Base-by-base conservation (phyloP, 768 basidiomycete species). In the Kwoniella sp. region DNA sequence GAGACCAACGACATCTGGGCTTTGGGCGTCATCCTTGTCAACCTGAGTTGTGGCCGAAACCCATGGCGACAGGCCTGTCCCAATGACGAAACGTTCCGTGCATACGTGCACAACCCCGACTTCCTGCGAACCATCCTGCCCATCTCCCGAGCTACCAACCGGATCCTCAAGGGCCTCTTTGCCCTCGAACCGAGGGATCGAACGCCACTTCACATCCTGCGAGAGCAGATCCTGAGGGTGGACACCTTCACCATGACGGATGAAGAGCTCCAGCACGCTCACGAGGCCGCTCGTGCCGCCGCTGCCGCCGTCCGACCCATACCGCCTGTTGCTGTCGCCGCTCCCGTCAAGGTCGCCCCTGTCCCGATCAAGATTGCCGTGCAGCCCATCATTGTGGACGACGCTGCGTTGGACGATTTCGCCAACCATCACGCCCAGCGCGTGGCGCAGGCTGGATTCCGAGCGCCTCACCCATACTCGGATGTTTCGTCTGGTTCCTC, bases 1-100 rank as follows among this genome's bases (percentile, higher is more conserved):
- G 80, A 83, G 60, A 82, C 82, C 70, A 96, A 95, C 74, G 93
- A 99, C 73, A 81, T 96, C 59, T 99, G 93, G 93, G 90, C 62
- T 23, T 46, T 67, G 38, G 93, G 91, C 28, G 89, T 96, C 73
- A 60, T 78, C 77, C 55, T 79, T 74, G 79, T 85, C 60, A 91
- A 89, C 73, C 81, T 93, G 76, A 82, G 86, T 40, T 84, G 84
- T 48, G 84, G 84, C 15, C 80, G 85, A 22, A 84, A 83, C 60
- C 86, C 87, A 10, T 91, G 89, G 89, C 78, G 80, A 46, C 79
- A 81, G 60, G 87, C 88, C 3, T 81, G 78, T 48, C 62, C 70
- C 5, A 63, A 57, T 25, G 87, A 90, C 75, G 80, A 81, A 56
- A 91, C 89, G 3, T 99, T 91, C 79, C 67, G 77, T 8, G 79